A percentile compares a stretch with the other conserved stretches of the same genome.
phyloP scores from a whole-genome alignment of 441 rosid genomes.

The Populus hybrid region DNA sequence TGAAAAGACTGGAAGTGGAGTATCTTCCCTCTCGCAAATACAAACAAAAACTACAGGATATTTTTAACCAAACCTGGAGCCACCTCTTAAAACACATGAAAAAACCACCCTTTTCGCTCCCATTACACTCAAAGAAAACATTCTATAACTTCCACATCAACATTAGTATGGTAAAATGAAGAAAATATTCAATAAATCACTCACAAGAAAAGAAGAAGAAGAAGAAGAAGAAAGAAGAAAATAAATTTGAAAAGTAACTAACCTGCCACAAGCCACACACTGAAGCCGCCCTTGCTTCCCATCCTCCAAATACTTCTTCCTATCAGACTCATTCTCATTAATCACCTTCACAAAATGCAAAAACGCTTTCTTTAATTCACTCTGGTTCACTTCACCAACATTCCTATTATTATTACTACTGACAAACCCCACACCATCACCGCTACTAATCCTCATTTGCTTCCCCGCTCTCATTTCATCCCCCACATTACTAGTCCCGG shows the following conservation, averaged over 20 bases:
- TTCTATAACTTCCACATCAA: background rate
- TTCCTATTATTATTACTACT: slow-evolving; percentile 27
- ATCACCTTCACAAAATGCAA: slow-evolving; percentile 57
- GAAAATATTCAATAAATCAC: background rate
- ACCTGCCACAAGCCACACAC: slow-evolving; percentile 90
- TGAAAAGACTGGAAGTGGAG: background rate
- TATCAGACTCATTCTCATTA: slow-evolving; percentile 59
- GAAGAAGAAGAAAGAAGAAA: slow-evolving; percentile 18
- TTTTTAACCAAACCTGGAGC: background rate
- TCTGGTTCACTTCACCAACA: slow-evolving; percentile 53
- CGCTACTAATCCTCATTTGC: slow-evolving; percentile 43
- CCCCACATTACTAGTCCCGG: slow-evolving; percentile 38
- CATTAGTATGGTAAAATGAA: background rate
- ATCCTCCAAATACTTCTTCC: slow-evolving; percentile 69
- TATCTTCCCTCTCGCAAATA: background rate
- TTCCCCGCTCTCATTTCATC: slow-evolving; percentile 58
- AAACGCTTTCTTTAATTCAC: slow-evolving; percentile 61
- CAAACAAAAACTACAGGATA: background rate
- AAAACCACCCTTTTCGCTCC: background rate
- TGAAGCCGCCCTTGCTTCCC: slow-evolving; percentile 76
- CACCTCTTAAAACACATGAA: background rate
- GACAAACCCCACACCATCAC: slow-evolving; percentile 11
- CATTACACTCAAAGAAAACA: background rate
- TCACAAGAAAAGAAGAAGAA: background rate
- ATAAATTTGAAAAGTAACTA: slow-evolving; percentile 34